phyloP scores from a whole-genome alignment of 2,329 filamentous ascomycete genomes.

The Penicillium sp. region DNA sequence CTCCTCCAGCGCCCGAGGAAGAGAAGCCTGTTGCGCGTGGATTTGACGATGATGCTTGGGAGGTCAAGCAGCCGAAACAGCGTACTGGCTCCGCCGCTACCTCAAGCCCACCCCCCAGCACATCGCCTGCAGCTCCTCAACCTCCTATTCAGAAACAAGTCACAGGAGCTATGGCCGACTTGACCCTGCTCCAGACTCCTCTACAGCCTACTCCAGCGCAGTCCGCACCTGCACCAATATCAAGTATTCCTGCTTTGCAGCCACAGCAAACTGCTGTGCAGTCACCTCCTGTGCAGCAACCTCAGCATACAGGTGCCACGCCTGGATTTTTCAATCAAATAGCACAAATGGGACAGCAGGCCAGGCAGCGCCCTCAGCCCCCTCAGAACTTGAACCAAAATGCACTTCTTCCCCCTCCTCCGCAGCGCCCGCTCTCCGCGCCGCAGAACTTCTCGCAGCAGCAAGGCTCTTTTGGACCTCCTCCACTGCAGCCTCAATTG shows the following conservation, averaged over 20 bases:
- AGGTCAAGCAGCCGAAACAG: conserved; percentile 78
- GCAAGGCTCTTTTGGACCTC: conserved; percentile 69
- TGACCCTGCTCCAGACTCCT: conserved; percentile 63
- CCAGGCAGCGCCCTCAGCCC: conserved; percentile 68
- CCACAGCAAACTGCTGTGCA: conserved; percentile 45
- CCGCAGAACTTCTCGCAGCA: conserved; percentile 74
- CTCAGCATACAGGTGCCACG: conserved; percentile 45
- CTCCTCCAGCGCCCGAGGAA: conserved; percentile 46
- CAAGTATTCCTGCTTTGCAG: conserved; percentile 41
- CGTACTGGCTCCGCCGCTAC: conserved; percentile 40
- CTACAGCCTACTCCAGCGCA: conserved; percentile 54
- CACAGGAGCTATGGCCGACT: conserved; percentile 68
- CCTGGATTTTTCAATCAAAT: conserved; percentile 54
- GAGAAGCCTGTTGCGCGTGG: conserved; percentile 57
- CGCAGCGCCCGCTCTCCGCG: conserved; percentile 79
- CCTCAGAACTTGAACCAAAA: conserved; percentile 62
- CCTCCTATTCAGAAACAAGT: conserved; percentile 40
- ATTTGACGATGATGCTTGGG: conserved; percentile 97
- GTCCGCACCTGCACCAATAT: conserved; percentile 50
- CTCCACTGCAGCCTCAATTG: conserved; percentile 78
- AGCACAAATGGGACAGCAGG: conserved; percentile 31
- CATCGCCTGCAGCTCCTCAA: conserved; percentile 36
- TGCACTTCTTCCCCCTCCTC: conserved; percentile 73
- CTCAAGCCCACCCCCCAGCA: conserved; percentile 19
- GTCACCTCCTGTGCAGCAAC: conserved; percentile 36